Evolutionary conservation across 73 alveolate species (phyloP).

Genomic region (Paramecium biaurelia): DNA sequence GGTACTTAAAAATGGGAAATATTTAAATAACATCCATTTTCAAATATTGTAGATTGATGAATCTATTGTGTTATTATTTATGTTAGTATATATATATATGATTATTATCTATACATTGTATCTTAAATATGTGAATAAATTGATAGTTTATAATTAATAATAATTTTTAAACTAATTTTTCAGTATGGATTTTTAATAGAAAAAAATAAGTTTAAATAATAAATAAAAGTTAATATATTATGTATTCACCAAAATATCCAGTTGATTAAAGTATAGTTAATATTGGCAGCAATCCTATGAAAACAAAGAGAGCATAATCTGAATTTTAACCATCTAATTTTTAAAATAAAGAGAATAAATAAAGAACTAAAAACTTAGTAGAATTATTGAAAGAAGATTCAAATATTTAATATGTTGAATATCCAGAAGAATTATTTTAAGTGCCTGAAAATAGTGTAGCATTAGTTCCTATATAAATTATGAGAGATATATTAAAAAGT

Average conservation of each 20-base stretch:
- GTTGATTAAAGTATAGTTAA: background rate
- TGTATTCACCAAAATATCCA: background rate
- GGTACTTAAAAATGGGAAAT: constrained; percentile 13
- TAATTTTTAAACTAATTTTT: background rate
- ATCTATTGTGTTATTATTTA: background rate
- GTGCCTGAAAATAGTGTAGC: background rate
- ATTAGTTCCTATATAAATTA: background rate
- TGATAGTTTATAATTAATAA: too few species aligned
- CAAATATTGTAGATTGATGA: constrained; percentile 38
- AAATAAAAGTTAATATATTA: background rate
- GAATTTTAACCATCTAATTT: background rate
- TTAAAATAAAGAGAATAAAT: background rate
- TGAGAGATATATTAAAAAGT: constrained; percentile 15
- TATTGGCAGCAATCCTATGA: background rate
- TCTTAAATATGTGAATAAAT: too few species aligned
- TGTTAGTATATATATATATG: background rate
- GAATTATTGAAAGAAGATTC: background rate
- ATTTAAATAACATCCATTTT: constrained; percentile 41
- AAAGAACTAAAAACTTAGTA: background rate
- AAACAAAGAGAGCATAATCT: background rate
- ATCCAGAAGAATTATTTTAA: background rate
- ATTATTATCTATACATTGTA: too few species aligned
- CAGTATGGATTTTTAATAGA: background rate
- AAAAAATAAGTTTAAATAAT: background rate
- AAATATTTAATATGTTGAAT: background rate